Evolutionary conservation across 2,329 filamentous ascomycete genomes (phyloP).

Genomic region (Penicillium sp.): DNA sequence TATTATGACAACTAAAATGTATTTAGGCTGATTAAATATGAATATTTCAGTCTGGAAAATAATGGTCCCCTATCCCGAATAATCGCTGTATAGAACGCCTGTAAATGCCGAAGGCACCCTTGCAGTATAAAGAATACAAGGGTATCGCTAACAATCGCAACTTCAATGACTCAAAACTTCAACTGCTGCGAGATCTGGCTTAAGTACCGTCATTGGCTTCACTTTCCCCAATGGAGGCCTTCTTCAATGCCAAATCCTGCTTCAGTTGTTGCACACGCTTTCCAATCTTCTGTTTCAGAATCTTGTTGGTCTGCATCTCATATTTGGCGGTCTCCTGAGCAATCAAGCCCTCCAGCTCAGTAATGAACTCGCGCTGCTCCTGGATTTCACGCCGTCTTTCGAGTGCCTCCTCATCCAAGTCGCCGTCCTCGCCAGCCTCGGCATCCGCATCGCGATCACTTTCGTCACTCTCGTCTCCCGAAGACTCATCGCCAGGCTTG

Average conservation of each 20-base stretch:
- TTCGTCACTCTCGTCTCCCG: conserved; percentile 39
- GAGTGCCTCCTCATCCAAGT: conserved; percentile 41
- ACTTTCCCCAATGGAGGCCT: conserved; percentile 37
- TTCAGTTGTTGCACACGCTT: conserved; percentile 42
- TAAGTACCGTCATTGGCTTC: conserved; percentile 17
- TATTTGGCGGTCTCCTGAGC: conserved; percentile 36
- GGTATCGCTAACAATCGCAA: conserved; percentile 7
- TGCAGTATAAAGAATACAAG: not conserved
- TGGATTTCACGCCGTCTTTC: conserved; percentile 40
- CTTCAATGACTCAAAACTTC: not conserved
- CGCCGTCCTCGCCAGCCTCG: conserved; percentile 24
- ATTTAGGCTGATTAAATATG: not conserved
- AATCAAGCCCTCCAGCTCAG: conserved; percentile 39
- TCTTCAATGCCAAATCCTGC: conserved; percentile 42
- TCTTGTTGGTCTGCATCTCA: conserved; percentile 38
- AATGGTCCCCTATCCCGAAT: too few species aligned
- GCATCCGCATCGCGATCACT: conserved; percentile 26
- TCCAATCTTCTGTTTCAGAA: conserved; percentile 41
- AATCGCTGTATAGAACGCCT: not conserved
- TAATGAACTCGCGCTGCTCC: conserved; percentile 43
- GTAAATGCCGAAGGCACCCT: not conserved
- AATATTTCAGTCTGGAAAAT: not conserved
- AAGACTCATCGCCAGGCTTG: conserved; percentile 34
- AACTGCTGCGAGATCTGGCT: not conserved
- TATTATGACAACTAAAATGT: not conserved